phyloP scores from a whole-genome alignment of 768 basidiomycete species.

The Naganishia vishniacii region DNA sequence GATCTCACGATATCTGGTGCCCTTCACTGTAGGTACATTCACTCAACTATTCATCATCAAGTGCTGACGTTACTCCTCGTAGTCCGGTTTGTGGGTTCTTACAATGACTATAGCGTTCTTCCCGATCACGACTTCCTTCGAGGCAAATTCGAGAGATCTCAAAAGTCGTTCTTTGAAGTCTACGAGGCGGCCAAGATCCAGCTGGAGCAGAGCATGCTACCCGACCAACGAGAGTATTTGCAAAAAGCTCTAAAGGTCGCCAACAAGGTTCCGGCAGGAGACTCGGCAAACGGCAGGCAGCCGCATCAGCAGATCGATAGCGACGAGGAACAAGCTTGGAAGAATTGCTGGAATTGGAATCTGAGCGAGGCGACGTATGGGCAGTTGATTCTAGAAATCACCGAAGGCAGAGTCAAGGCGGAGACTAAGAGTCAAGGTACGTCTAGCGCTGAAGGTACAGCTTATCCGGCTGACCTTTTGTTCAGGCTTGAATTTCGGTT shows the following conservation, averaged over 20 bases:
- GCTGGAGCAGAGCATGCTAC: slow-evolving; percentile 56
- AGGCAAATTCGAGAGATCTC: slow-evolving; percentile 68
- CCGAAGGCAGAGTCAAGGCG: slow-evolving; percentile 83
- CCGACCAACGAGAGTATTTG: slow-evolving; percentile 76
- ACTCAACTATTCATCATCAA: background rate
- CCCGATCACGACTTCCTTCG: slow-evolving; percentile 81
- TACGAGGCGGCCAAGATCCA: slow-evolving; percentile 90
- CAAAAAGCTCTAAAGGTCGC: slow-evolving; percentile 83
- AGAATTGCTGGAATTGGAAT: slow-evolving; percentile 99
- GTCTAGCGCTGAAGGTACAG: slow-evolving; percentile 29
- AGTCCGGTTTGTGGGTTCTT: slow-evolving; percentile 87
- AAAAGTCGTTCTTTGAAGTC: slow-evolving; percentile 80
- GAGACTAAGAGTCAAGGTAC: slow-evolving; percentile 87
- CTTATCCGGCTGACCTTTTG: background rate
- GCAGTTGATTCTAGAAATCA: slow-evolving; percentile 76
- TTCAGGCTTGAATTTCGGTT: slow-evolving; percentile 90
- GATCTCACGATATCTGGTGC: slow-evolving; percentile 91
- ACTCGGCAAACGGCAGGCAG: background rate
- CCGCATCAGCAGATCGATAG: slow-evolving; percentile 51
- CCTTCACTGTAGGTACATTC: slow-evolving; percentile 60
- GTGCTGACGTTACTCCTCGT: background rate
- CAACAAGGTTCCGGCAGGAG: slow-evolving; percentile 62
- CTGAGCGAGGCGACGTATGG: slow-evolving; percentile 90
- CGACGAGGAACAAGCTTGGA: slow-evolving; percentile 86
- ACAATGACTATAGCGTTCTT: slow-evolving; percentile 95